A percentile compares a stretch with the other conserved stretches of the same genome.
These are phyloP conservation scores for Athelia psychrophila DNA, from an alignment of 1,284 basidiomycete genomes.

Conservation along the genomic window DNA sequence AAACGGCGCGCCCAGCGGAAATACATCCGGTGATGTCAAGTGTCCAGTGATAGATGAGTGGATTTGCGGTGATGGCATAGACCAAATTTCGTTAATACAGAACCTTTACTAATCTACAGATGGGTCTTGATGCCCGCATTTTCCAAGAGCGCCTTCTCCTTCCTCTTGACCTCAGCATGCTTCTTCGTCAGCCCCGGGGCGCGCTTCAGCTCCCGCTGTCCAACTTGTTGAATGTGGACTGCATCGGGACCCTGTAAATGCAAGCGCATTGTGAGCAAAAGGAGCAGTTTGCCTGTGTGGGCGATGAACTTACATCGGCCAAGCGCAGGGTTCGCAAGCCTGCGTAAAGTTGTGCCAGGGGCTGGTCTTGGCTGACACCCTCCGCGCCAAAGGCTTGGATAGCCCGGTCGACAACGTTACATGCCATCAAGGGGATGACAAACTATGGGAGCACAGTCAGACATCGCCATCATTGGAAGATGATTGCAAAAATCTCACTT, in stretches of 20 bases:
- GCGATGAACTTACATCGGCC: conserved; percentile 72
- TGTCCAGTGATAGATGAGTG: too few species aligned
- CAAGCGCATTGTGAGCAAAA: not conserved
- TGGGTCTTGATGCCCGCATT: conserved; percentile 57
- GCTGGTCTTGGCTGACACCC: conserved; percentile 89
- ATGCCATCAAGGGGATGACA: conserved; percentile 87
- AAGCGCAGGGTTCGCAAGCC: conserved; percentile 84
- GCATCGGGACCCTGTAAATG: conserved; percentile 78
- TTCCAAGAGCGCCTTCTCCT: conserved; percentile 55
- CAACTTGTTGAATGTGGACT: conserved; percentile 95
- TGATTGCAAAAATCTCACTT: conserved; percentile 48
- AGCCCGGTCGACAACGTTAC: conserved; percentile 86
- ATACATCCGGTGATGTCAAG: too few species aligned
- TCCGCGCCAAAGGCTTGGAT: conserved; percentile 96
- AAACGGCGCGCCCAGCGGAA: too few species aligned
- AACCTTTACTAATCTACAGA: conserved; percentile 33
- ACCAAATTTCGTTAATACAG: too few species aligned
- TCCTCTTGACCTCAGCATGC: conserved; percentile 51
- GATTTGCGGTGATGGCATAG: too few species aligned
- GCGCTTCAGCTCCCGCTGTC: conserved; percentile 79
- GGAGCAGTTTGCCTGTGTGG: conserved; percentile 5
- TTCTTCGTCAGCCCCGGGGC: conserved; percentile 54
- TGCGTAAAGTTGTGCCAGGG: conserved; percentile 79
- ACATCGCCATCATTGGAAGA: not conserved
- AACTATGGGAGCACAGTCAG: conserved; percentile 51